These are phyloP conservation scores for Phylloporus rhodoxanthus DNA, from an alignment of 768 basidiomycete species.

Conservation along the genomic window DNA sequence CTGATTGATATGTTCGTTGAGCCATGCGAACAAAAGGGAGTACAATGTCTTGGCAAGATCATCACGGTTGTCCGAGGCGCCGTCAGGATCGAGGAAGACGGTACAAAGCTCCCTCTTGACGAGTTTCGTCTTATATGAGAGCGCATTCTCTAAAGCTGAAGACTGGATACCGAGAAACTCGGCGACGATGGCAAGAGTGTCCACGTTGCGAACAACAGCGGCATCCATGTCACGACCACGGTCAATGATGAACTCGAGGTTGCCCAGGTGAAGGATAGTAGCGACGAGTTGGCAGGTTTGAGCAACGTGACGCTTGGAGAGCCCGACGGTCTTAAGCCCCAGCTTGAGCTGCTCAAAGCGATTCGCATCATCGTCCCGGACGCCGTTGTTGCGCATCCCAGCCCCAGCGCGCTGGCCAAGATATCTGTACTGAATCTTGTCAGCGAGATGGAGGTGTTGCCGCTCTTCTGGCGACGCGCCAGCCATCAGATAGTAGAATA, in stretches of 20 bases:
- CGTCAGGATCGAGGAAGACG: constrained; percentile 91
- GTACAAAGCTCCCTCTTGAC: constrained; percentile 97
- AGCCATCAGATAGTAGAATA: constrained; percentile 93
- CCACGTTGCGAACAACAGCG: constrained; percentile 83
- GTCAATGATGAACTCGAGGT: constrained; percentile 88
- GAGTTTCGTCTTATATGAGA: constrained; percentile 89
- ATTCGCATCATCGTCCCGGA: constrained; percentile 73
- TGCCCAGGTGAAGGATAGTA: constrained; percentile 93
- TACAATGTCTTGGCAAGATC: constrained; percentile 92
- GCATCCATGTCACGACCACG: constrained; percentile 83
- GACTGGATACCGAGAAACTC: constrained; percentile 86
- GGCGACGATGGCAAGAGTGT: constrained; percentile 75
- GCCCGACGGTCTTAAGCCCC: constrained; percentile 87
- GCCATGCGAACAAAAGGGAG: constrained; percentile 90
- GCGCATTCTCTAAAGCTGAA: constrained; percentile 63
- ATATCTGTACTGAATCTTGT: constrained; percentile 81
- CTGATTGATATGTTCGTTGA: constrained; percentile 95
- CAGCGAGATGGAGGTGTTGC: constrained; percentile 77
- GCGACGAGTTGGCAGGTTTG: constrained; percentile 94
- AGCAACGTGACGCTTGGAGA: constrained; percentile 92
- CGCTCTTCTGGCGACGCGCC: constrained; percentile 87
- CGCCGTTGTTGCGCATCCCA: constrained; percentile 38
- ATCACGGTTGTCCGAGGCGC: constrained; percentile 88
- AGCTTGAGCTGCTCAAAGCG: constrained; percentile 92
- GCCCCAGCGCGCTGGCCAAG: constrained; percentile 62